A percentile compares a stretch with the other conserved stretches of the same genome.
Evolutionary conservation across 2,329 filamentous ascomycete species (phyloP).

Genomic region (Hyphodiscus sp.): DNA sequence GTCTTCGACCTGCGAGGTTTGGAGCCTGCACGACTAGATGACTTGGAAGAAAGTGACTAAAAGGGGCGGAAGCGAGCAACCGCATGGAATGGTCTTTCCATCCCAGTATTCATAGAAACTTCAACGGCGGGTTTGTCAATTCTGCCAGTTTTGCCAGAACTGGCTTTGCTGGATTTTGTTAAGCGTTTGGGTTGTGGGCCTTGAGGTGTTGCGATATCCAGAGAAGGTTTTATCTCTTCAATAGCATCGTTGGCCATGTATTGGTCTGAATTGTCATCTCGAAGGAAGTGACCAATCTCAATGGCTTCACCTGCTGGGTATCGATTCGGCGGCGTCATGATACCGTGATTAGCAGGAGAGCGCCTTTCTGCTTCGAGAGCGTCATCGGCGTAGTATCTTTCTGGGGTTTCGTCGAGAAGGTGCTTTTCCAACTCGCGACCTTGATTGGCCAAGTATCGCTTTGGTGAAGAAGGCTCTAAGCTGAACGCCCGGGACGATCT

Average conservation of each 20-base stretch:
- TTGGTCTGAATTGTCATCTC: background rate
- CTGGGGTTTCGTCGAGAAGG: constrained; percentile 16
- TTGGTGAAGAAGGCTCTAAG: constrained; percentile 1
- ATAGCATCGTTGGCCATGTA: constrained; percentile 32
- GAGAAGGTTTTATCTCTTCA: constrained; percentile 39
- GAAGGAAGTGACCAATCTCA: background rate
- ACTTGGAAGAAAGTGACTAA: background rate
- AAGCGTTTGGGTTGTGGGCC: constrained; percentile 13
- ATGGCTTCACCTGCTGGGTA: background rate
- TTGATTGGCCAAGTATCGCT: constrained; percentile 10
- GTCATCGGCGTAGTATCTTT: background rate
- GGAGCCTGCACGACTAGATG: no score
- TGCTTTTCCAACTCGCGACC: constrained; percentile 44
- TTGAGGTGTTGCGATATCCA: constrained; percentile 9
- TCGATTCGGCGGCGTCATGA: background rate
- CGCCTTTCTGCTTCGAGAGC: background rate
- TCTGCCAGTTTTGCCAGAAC: constrained; percentile 21
- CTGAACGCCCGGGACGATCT: constrained; percentile 1
- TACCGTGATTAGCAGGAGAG: background rate
- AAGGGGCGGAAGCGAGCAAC: background rate
- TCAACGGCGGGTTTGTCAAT: background rate
- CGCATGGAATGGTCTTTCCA: background rate
- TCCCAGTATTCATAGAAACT: background rate
- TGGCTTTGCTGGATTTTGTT: constrained; percentile 21
- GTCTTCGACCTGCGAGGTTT: no score